phyloP scores from a whole-genome alignment of 2,329 filamentous ascomycete species.

The Colletotrichum limetticola region DNA sequence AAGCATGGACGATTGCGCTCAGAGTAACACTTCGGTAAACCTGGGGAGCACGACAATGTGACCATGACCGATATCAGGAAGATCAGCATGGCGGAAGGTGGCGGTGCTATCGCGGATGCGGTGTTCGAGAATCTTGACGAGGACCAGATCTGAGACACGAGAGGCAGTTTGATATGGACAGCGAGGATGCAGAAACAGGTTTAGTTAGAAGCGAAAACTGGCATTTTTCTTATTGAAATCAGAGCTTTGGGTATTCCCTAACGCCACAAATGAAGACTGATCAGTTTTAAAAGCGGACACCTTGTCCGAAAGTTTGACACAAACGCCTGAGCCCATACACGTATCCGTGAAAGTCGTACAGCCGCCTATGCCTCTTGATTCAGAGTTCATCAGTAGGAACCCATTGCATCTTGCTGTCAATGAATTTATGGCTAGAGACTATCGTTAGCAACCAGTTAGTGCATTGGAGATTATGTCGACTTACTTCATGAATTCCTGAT shows the following conservation, averaged over 20 bases:
- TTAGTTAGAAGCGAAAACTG: background rate
- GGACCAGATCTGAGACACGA: background rate
- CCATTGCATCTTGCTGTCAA: conserved; percentile 50
- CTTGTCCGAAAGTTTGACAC: background rate
- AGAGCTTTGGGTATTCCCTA: conserved; percentile 30
- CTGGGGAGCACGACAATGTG: background rate
- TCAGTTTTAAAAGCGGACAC: background rate
- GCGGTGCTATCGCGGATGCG: too few relatives aligned
- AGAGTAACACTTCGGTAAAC: background rate
- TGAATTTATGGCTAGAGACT: conserved; percentile 51
- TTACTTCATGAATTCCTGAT: conserved; percentile 64
- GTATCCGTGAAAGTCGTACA: background rate
- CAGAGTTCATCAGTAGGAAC: conserved; percentile 24
- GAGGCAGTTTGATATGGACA: background rate
- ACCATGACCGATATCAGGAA: background rate
- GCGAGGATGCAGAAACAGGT: background rate
- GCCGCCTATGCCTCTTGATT: background rate
- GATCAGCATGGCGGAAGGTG: background rate
- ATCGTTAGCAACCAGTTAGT: conserved; percentile 31
- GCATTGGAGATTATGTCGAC: conserved; percentile 34
- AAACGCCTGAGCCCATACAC: background rate
- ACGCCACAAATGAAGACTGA: conserved; percentile 14
- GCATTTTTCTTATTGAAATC: background rate
- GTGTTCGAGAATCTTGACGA: background rate
- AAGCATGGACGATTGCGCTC: background rate